A percentile compares a stretch with the other conserved stretches of the same genome.
Conservation (phyloP, 75 land plant genomes). For the Cunninghamia lanceolata region DNA sequence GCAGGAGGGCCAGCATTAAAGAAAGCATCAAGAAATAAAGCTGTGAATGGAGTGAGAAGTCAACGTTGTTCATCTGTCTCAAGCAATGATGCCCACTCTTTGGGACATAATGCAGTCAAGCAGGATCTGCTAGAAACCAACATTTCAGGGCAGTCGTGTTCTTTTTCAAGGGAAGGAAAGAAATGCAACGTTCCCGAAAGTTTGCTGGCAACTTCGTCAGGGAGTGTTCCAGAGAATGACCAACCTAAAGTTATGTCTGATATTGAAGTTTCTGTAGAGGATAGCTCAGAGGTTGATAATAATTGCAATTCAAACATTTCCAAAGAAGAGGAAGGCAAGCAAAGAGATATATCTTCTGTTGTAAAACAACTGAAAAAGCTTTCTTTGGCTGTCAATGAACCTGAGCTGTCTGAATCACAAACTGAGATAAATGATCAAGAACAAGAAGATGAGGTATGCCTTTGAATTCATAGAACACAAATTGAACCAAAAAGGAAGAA, state of each 20-base stretch:
- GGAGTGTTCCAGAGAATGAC: neutral
- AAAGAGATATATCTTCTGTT: neutral
- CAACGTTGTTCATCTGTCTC: neutral
- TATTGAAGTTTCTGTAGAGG: neutral
- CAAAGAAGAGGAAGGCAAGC: neutral
- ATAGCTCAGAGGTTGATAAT: neutral
- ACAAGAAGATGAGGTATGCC: constrained; percentile 78
- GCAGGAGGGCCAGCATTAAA: neutral
- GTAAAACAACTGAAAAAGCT: constrained; percentile 29
- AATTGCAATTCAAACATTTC: neutral
- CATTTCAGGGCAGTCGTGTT: neutral
- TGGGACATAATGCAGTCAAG: neutral
- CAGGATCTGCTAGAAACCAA: neutral
- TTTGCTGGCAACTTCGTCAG: neutral
- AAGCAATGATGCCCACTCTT: neutral
- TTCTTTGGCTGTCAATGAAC: constrained; percentile 22
- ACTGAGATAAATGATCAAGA: constrained; percentile 47
- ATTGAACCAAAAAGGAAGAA: neutral
- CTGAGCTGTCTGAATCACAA: constrained; percentile 42
- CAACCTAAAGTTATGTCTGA: neutral
- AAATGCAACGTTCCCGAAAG: neutral
- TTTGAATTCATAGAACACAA: neutral
- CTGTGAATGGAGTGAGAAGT: neutral
- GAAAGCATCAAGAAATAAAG: neutral
- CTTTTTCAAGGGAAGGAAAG: neutral